Evolutionary conservation across 306 rosid species (phyloP).

Genomic region (Delonix regia): DNA sequence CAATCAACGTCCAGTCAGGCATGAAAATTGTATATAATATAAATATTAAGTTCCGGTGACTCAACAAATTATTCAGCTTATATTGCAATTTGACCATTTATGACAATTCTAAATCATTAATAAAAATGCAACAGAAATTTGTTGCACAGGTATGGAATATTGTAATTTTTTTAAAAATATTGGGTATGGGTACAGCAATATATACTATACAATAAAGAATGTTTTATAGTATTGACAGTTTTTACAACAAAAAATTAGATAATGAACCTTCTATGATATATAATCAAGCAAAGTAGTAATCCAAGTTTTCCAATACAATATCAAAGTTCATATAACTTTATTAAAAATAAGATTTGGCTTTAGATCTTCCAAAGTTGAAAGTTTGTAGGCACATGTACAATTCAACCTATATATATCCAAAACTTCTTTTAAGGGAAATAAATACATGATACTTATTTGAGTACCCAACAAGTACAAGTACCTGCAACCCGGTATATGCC

Average conservation of each 20-base stretch:
- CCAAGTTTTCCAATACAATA: no score
- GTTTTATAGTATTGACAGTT: no score
- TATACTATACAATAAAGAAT: no score
- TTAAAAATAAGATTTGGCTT: no score
- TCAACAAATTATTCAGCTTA: neutral
- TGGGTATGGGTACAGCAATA: no score
- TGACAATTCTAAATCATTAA: neutral
- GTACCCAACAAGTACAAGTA: neutral
- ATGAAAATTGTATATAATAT: constrained; percentile 8
- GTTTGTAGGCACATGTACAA: neutral
- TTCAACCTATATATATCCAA: neutral
- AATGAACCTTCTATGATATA: no score
- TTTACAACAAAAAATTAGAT: no score
- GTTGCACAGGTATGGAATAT: no score
- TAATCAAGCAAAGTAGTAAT: no score
- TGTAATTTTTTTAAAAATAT: no score
- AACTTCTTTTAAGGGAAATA: no score
- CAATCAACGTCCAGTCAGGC: neutral
- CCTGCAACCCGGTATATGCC: neutral
- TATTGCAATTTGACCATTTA: neutral
- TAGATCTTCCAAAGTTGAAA: neutral
- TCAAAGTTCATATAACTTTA: neutral
- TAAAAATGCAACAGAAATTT: neutral
- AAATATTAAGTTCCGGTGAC: neutral
- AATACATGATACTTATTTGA: neutral